phyloP scores from a whole-genome alignment of 2,329 filamentous ascomycete species.

The Aspergillus cejpii region DNA sequence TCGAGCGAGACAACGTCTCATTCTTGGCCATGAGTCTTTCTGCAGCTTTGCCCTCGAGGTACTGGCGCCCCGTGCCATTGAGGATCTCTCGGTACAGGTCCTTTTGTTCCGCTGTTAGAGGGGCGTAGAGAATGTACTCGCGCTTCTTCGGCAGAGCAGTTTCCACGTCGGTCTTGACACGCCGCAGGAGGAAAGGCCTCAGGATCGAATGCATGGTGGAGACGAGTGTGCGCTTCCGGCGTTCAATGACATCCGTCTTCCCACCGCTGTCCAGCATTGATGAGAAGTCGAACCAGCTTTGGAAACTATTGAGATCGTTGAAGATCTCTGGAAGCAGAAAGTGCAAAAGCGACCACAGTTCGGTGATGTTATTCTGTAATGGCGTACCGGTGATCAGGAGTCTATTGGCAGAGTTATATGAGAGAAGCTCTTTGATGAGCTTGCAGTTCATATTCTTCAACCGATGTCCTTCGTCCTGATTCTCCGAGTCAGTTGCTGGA shows the following conservation, averaged over 20 bases:
- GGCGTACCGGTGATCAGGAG: constrained; percentile 92
- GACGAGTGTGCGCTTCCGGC: constrained; percentile 68
- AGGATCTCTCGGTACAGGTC: constrained; percentile 84
- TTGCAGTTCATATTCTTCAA: constrained; percentile 96
- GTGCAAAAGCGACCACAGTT: constrained; percentile 90
- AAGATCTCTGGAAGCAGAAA: constrained; percentile 92
- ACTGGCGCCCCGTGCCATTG: constrained; percentile 59
- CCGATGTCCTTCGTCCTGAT: constrained; percentile 86
- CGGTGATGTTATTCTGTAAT: constrained; percentile 88
- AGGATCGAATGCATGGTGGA: constrained; percentile 88
- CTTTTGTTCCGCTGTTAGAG: constrained; percentile 82
- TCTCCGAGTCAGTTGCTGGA: constrained; percentile 11
- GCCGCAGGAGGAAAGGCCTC: constrained; percentile 79
- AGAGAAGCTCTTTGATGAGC: constrained; percentile 78
- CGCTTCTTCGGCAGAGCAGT: constrained; percentile 88
- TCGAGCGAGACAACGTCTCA: constrained; percentile 32
- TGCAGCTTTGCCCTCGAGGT: constrained; percentile 47
- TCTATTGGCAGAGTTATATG: constrained; percentile 83
- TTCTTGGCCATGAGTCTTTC: constrained; percentile 42
- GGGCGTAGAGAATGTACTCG: constrained; percentile 92
- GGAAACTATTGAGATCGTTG: constrained; percentile 85
- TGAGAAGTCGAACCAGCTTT: constrained; percentile 95
- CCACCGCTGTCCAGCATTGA: constrained; percentile 77
- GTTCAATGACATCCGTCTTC: constrained; percentile 71
- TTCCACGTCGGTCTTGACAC: constrained; percentile 90